Evolutionary conservation across 2,329 filamentous ascomycete species (phyloP), one percentile per base, ranked within the genome.

Genomic region (Clonostachys byssicola): DNA sequence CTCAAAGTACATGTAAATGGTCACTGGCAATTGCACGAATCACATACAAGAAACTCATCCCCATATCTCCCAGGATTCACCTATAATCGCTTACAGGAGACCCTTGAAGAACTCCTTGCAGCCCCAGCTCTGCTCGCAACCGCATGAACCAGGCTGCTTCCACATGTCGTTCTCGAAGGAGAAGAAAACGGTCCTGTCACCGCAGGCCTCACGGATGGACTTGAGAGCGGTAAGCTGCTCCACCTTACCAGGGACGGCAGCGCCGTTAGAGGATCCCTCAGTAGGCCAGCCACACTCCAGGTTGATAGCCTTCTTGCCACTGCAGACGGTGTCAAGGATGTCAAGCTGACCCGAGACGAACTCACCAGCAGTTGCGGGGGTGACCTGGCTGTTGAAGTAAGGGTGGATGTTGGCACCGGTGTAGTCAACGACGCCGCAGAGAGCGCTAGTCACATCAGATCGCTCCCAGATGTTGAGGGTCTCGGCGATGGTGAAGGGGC

Each of bases 241-340:
- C 2, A 62, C 40, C 6, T 56, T 44, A 56, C 88, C 83, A 48
- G 92, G 83, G 57, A 88, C 73, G 49, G 91, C 91, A 17, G 62
- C 62, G 51, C 89, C 89, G 71, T 94, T 92, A 71, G 80, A 67
- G 33, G 66, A 58, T 63, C 92, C 92, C 8, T 64, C 55, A 46
- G 74, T 83, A 54, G 92, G 92, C 91, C 92, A 97, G 60, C 92
- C 92, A 48, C 87, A 88, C 83, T 97, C 92, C 57, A 95, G 77
- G 72, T 92, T 89, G 75, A 89, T 83, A 55, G 85, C 85, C 36
- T 80, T 71, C 75, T 88, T 88, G 63, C 78, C 79, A 39, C 74
- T 65, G 81, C 92, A 97, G 57, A 89, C 72, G 42, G 67, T 64
- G 63, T 82, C 71, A 52, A 95, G 83, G 54, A 88, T 75, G 42